These are phyloP conservation scores for Escovopsis sp. DNA, from an alignment of 2,329 filamentous ascomycete genomes.

Conservation along the genomic window DNA sequence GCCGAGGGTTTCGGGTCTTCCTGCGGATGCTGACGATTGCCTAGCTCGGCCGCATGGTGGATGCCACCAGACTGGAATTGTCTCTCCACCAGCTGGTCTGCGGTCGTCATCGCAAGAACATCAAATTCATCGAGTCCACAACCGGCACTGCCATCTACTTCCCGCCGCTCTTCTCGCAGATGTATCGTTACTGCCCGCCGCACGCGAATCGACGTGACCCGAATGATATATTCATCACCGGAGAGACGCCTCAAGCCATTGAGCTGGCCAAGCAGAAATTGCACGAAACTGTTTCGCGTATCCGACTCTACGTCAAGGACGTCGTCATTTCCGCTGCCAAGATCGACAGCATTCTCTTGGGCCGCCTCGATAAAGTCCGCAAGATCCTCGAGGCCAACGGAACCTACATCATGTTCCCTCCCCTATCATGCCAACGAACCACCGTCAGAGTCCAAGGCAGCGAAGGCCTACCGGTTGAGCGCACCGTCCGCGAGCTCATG, in stretches of 20 bases:
- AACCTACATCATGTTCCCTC: conserved; percentile 85
- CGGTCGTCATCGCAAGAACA: conserved; percentile 88
- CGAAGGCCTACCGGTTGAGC: conserved; percentile 86
- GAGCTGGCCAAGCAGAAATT: conserved; percentile 81
- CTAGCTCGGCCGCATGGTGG: conserved; percentile 59
- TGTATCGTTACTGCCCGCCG: conserved; percentile 79
- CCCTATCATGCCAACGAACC: conserved; percentile 70
- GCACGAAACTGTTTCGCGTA: conserved; percentile 66
- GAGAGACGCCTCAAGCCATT: conserved; percentile 72
- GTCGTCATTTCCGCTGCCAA: conserved; percentile 81
- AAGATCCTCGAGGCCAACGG: conserved; percentile 97
- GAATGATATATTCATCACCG: conserved; percentile 89
- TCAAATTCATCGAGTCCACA: conserved; percentile 91
- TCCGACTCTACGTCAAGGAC: conserved; percentile 82
- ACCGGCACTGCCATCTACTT: conserved; percentile 98
- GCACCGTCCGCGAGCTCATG: conserved; percentile 93
- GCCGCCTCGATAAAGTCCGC: conserved; percentile 86
- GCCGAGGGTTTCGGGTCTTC: background rate
- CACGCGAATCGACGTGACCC: conserved; percentile 71
- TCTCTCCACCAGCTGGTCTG: conserved; percentile 86
- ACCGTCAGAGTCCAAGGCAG: conserved; percentile 82
- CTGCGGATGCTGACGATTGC: conserved; percentile 6
- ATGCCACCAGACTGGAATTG: conserved; percentile 68
- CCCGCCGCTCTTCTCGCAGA: conserved; percentile 79
- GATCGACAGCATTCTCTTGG: conserved; percentile 85